Evolutionary conservation across 805 yeast species (phyloP), one percentile per base, ranked within the genome.

Genomic region (Priceomyces haplophilus): DNA sequence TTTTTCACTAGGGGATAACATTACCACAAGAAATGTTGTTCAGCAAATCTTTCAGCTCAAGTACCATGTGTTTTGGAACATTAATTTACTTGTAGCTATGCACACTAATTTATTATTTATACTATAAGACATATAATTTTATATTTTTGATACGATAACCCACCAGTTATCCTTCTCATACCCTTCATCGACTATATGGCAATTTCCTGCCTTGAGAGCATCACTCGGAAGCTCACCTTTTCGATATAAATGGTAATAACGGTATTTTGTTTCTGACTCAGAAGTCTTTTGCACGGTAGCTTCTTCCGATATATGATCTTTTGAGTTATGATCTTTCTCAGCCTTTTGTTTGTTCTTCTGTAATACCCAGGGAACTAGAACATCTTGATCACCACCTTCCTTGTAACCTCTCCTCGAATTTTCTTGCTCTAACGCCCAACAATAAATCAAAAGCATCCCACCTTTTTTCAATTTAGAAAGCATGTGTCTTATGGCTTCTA

Each of bases 151-250:
- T 44, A 62, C 47, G 1, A 69, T 57, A 1, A 63, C 62, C 86
- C 96, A 91, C 98, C 98, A 93, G 56, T 91, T 91, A 58, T 91
- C 99, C 56, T 77, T 79, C 59, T 93, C 98, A 58, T 91, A 93
- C 0, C 99, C 99, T 34, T 76, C 67, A 20, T 76, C 79, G 0
- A 85, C 72, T 0, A 90, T 71, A 3, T 42, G 51, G 38, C 68
- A 64, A 1, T 83, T 90, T 2, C 96, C 96, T 0, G 97, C 96
- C 19, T 56, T 55, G 16, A 52, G 56, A 19, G 86, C 85, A 54
- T 91, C 88, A 4, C 76, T 78, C 37, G 75, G 83, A 34, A 93
- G 69, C 59, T 93, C 99, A 1, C 97, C 97, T 47, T 85, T 65
- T 43, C 74, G 76, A 61, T 93, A 93, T 37, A 93, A 64, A 60